Evolutionary conservation across 495 filamentous ascomycete genomes (phyloP), one percentile per base, ranked within the genome.

Genomic region (Penicillium goetzii): DNA sequence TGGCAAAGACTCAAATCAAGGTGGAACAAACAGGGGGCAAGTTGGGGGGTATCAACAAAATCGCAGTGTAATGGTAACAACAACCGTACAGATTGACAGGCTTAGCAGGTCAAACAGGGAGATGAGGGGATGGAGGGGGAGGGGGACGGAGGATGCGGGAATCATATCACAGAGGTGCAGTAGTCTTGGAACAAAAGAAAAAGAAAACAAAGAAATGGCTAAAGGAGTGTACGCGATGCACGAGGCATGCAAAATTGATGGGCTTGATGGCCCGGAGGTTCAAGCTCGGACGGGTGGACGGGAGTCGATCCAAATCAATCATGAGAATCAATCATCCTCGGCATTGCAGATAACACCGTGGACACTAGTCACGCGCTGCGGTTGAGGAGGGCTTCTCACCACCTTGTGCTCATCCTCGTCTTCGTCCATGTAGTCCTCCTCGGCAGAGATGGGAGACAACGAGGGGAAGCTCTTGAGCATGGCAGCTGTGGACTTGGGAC

Each of bases 401-500:
- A 12, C 14, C 15, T 28, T 53, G 12, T 30, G 3, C 15, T n/a
- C 50, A 19, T 19, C 28, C 15, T n/a, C 26, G 55, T 77, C 76
- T 33, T 75, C 71, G 15, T 76, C 68, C 32, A 71, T 75, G 56
- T 72, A 76, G 25, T 84, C 82, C 21, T 78, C 74, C 36, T 76
- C 83, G 19, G 62, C 75, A 61, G 72, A 78, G 40, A 79, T 77
- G 10, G 80, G 81, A 28, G 76, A 79, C 45, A 81, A 75, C 4
- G 74, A 78, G n/a, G 77, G 74, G 63, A 82, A 80, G 19, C 80
- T 83, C 53, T 88, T 88, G 30, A 93, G 81, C 17, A 92, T 72
- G 0, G 84, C 90, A 72, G 92, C 88, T 33, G 84, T 85, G 38
- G 86, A 90, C 66, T 86, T 87, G n/a, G 83, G 81, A 9, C 84